Evolutionary conservation across 768 basidiomycete species (phyloP).

Genomic region (Pulveroboletus sp.): DNA sequence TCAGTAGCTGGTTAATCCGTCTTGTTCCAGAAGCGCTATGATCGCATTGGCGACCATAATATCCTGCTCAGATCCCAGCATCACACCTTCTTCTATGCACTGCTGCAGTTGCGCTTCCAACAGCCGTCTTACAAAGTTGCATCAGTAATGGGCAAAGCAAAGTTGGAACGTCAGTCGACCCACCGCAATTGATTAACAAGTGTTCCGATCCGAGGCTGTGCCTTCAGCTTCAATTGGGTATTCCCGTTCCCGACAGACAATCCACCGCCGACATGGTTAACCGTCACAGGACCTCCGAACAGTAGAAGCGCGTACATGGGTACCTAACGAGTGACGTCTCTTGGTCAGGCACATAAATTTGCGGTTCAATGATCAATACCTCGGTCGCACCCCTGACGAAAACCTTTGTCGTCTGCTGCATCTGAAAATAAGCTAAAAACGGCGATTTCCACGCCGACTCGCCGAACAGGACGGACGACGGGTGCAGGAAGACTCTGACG

Average conservation of each 20-base stretch:
- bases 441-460: slow-evolving; percentile 70
- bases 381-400: slow-evolving; percentile 87
- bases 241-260: slow-evolving; percentile 57
- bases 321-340: slow-evolving; percentile 42
- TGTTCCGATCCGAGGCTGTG: slow-evolving; percentile 89
- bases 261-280: slow-evolving; percentile 80
- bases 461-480: slow-evolving; percentile 74
- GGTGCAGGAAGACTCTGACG: slow-evolving; percentile 76
- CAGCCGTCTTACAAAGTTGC: slow-evolving; percentile 46
- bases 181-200: slow-evolving; percentile 84
- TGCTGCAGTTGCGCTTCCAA: slow-evolving; percentile 64
- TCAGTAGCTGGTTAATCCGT: slow-evolving; percentile 27
- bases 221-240: slow-evolving; percentile 57
- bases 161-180: slow-evolving; percentile 12
- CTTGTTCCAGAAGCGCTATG: slow-evolving; percentile 35
- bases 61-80: slow-evolving; percentile 43
- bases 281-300: slow-evolving; percentile 75
- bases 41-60: slow-evolving; percentile 52
- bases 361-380: slow-evolving; percentile 38
- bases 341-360: not conserved
- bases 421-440: slow-evolving; percentile 81
- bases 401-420: slow-evolving; percentile 76
- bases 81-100: slow-evolving; percentile 59
- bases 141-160: not conserved
- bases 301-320: slow-evolving; percentile 82